Evolutionary conservation across 345 rosid species (phyloP).

Genomic region (Eucalyptus globulus): DNA sequence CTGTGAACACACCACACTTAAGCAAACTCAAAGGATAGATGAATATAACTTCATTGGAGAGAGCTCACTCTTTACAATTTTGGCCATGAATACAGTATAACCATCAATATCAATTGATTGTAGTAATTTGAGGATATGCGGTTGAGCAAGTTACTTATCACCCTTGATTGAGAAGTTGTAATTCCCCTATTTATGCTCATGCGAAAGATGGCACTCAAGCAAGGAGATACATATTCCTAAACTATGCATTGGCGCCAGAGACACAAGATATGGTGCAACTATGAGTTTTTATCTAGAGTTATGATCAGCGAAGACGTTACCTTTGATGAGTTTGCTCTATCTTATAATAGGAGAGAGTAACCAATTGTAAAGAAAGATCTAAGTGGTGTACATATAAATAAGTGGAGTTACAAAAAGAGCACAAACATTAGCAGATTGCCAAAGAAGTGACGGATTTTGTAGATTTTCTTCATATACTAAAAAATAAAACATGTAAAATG

Average conservation of each 20-base stretch:
- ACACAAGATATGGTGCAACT: neutral
- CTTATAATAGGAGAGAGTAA: neutral
- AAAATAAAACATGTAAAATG: neutral
- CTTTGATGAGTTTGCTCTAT: neutral
- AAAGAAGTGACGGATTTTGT: neutral
- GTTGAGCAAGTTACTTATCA: neutral
- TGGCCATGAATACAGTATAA: neutral
- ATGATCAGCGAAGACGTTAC: neutral
- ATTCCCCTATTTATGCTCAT: neutral
- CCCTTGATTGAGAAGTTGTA: neutral
- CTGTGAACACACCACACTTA: neutral
- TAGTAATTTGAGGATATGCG: neutral
- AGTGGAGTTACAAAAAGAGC: neutral
- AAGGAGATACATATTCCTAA: neutral
- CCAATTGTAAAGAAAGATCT: neutral
- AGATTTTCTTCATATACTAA: neutral
- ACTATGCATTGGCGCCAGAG: neutral
- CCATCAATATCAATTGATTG: neutral
- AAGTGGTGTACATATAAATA: neutral
- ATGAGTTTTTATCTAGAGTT: neutral
- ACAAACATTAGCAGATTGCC: neutral
- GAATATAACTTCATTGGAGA: neutral
- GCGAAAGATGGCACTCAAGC: neutral
- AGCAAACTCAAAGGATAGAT: neutral
- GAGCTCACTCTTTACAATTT: neutral